Evolutionary conservation across 2,329 filamentous ascomycete species (phyloP).

Genomic region (Aspergillus sp.): DNA sequence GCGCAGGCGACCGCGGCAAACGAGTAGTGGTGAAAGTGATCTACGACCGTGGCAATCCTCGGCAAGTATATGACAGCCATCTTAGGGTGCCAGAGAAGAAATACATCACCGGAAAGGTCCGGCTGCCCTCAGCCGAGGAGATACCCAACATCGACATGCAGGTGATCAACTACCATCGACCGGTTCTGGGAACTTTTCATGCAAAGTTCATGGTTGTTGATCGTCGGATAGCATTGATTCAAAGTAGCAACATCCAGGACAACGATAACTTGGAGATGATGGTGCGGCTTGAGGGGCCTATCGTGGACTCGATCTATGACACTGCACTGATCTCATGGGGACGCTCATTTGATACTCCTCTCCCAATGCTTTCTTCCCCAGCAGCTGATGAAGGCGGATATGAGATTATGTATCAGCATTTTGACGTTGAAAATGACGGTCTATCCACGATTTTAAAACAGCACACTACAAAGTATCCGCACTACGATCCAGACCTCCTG

Average conservation of each 20-base stretch:
- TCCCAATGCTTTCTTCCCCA: constrained; percentile 55
- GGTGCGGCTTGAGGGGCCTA: constrained; percentile 69
- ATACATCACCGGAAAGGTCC: constrained; percentile 58
- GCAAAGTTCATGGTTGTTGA: constrained; percentile 77
- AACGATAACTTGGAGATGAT: constrained; percentile 83
- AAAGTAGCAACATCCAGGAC: constrained; percentile 74
- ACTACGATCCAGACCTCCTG: constrained; percentile 62
- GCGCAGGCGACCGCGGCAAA: constrained; percentile 57
- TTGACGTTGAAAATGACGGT: constrained; percentile 11
- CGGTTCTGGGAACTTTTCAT: constrained; percentile 72
- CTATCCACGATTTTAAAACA: constrained; percentile 46
- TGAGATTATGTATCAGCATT: constrained; percentile 15
- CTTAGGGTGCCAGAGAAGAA: constrained; percentile 57
- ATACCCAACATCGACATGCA: constrained; percentile 70
- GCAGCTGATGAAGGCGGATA: constrained; percentile 36
- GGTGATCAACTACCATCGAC: constrained; percentile 69
- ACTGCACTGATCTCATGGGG: constrained; percentile 71
- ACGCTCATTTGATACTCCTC: constrained; percentile 56
- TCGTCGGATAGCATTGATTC: constrained; percentile 64
- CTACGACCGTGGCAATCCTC: constrained; percentile 67
- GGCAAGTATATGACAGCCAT: constrained; percentile 64
- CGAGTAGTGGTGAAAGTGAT: constrained; percentile 69
- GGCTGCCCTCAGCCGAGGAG: constrained; percentile 60
- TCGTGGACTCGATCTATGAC: constrained; percentile 74
- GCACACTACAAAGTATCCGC: constrained; percentile 52